phyloP scores from a whole-genome alignment of 345 rosid species.

The Corymbia maculata region DNA sequence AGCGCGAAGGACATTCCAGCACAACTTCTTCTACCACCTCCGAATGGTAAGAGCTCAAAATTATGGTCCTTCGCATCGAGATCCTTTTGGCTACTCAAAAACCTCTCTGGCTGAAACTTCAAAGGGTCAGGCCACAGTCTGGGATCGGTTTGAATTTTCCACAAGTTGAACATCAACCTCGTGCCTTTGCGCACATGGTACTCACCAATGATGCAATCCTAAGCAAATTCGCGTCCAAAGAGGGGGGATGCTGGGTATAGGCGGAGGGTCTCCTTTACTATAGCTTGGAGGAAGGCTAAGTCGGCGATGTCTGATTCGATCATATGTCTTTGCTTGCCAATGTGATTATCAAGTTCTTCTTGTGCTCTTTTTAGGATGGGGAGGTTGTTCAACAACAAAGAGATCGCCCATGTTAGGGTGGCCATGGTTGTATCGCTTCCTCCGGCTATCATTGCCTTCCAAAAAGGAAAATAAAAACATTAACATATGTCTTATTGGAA shows the following conservation, averaged over 20 bases:
- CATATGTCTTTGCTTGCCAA: conserved; percentile 1
- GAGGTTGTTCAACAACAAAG: conserved; percentile 1
- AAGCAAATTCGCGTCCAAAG: conserved; percentile 4
- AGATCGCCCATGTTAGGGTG: conserved; percentile 5
- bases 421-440: neutral
- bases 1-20: conserved; percentile 16
- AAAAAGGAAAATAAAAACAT: neutral
- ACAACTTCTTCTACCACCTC: conserved; percentile 32
- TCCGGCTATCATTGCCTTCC: neutral
- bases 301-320: conserved; percentile 12
- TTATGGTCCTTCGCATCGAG: conserved; percentile 18
- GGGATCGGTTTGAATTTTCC: conserved; percentile 24
- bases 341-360: neutral
- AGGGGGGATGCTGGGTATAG: conserved; percentile 21
- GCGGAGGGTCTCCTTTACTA: conserved; percentile 25
- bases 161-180: conserved; percentile 14
- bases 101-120: conserved; percentile 30
- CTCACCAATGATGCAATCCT: conserved; percentile 16
- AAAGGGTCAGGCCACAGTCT: conserved; percentile 18
- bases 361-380: neutral
- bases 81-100: conserved; percentile 11
- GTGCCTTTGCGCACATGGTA: conserved; percentile 18
- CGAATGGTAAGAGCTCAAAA: conserved; percentile 32
- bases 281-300: conserved; percentile 19
- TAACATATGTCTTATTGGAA: neutral